Base-by-base conservation (phyloP, 495 filamentous ascomycete genomes). In the Astrothelium subdiscretum region DNA sequence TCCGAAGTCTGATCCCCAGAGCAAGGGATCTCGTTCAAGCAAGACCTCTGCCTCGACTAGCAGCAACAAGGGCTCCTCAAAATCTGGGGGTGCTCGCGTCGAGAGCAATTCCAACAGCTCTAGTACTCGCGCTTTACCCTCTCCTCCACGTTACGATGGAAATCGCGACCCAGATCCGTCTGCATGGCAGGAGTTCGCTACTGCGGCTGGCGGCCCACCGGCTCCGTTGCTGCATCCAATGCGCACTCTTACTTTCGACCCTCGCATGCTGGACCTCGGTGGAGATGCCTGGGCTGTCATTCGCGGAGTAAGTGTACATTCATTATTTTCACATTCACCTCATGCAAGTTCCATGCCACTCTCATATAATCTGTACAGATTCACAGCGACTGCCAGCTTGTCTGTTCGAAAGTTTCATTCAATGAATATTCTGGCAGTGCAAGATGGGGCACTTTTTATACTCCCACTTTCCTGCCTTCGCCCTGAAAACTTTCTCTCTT, bases 191-290 rank as follows among this genome's bases (percentile, higher is more conserved):
- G 51, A 59, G 27, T 24, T 59, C 8, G n/a, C n/a, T n/a, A n/a
- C n/a, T n/a, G n/a, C n/a, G n/a, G 60, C 24, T 29, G 66, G 20
- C 31, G 43, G 44, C 13, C 13, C 54, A 11, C 54, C 31, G 10
- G n/a, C 48, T 54, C n/a, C n/a, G n/a, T n/a, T n/a, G n/a, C n/a
- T n/a, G n/a, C n/a, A n/a, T n/a, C n/a, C n/a, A n/a, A n/a, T n/a
- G n/a, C n/a, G n/a, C n/a, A 5, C 12, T 18, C n/a, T 31, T 24
- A 35, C 26, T 18, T 31, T 59, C 5, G 31, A n/a, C 24, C 15
- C 15, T 43, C 68, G 67, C 60, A 66, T 70, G 66, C 35, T 73
- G 61, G 57, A 72, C 61, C 57, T 75, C 6, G 70, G 71, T 32
- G 63, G 69, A 31, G 59, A 24, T 22, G 71, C 69, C 32, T 72